Base-by-base conservation (phyloP, 257 asterid genomes). In the Apocynum venetum region DNA sequence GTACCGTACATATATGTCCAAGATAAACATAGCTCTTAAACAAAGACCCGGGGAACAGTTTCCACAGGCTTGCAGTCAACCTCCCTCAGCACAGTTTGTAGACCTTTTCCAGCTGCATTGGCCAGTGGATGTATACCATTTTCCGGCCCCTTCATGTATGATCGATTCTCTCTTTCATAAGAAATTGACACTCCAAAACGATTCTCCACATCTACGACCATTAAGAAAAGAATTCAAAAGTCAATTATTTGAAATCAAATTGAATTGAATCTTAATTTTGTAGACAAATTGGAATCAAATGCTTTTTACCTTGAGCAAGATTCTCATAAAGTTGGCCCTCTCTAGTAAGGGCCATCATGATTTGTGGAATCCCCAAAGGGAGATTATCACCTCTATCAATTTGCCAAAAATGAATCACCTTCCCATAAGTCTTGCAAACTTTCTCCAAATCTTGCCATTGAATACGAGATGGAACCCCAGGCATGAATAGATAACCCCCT, bases 321-420 rank as follows among this genome's bases (percentile, higher is more conserved):
- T 88, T 85, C 15, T 88, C 84, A 68, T 85, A 52, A 0, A 92
- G 96, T 78, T 95, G 98, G 38, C 90, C 98, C 1, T 95, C 98
- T 25, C 94, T 76, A 0, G 98, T 95, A n/a, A 95, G 87, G 0
- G 97, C 89, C 98, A 95, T 92, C 98, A 92, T 91, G 12, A 95
- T 74, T 6, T 95, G 96, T 0, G 98, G 98, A 36, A 92, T 80
- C 0, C 98, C 98, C 0, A 95, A 87, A 0, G 98, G 98, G 31
- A 95, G 79, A 11, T 13, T 52, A 44, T 95, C 93, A 0, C 96
- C 98, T 20, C 82, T 82, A 68, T 95, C 98, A 49, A 95, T 89
- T 84, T 95, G 98, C 98, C 98, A 95, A 19, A 94, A 94, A 73
- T 95, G 98, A 0, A 89, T 74, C 0, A 81, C 89, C 20, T 95